phyloP scores from a whole-genome alignment of 345 rosid genomes.

The Corchorus olitorius region DNA sequence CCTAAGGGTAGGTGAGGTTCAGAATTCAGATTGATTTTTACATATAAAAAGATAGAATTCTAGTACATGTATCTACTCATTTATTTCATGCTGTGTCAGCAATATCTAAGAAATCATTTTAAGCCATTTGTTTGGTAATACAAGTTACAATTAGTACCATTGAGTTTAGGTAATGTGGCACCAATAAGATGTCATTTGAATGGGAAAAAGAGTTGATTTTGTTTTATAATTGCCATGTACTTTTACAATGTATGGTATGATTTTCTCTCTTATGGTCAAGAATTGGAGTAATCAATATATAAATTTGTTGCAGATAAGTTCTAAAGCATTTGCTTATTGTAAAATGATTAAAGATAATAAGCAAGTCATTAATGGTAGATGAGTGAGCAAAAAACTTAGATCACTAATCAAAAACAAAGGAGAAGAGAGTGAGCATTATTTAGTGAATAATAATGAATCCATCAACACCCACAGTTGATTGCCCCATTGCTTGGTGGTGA shows the following conservation, averaged over 20 bases:
- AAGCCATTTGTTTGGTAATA: not conserved
- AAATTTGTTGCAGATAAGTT: not conserved
- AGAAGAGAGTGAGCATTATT: not conserved
- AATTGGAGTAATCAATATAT: no score
- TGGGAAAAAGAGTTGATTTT: no score
- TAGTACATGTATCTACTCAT: not conserved
- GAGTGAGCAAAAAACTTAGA: not conserved
- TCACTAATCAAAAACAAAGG: not conserved
- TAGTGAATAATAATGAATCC: not conserved
- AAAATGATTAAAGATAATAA: not conserved
- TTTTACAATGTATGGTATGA: no score
- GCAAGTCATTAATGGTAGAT: not conserved
- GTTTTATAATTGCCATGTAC: no score
- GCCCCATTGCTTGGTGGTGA: not conserved
- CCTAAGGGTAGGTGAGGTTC: not conserved
- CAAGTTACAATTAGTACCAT: no score
- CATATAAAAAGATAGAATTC: not conserved
- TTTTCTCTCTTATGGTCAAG: no score
- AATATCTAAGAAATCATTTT: not conserved
- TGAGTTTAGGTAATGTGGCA: no score
- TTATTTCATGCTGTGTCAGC: not conserved
- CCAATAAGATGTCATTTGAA: no score
- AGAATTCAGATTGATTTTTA: not conserved
- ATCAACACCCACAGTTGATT: not conserved
- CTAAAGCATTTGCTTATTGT: not conserved